Evolutionary conservation across 2,329 filamentous ascomycete genomes (phyloP).

Genomic region (Penicillium freii): DNA sequence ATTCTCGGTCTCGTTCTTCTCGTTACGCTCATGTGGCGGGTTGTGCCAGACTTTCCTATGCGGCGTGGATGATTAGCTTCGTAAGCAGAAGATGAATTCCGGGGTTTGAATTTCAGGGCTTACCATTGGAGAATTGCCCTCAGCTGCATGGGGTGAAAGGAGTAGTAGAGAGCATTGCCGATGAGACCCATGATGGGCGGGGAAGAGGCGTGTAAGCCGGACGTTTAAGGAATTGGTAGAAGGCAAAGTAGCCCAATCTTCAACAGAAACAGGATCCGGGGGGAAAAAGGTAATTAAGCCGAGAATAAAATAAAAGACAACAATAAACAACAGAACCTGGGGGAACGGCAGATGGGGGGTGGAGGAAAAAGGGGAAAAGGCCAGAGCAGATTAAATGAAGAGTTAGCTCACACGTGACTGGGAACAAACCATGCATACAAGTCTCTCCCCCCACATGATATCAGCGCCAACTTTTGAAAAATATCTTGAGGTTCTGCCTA

Average conservation of each 20-base stretch:
- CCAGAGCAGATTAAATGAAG: constrained; percentile 15
- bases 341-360: constrained; percentile 9
- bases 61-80: constrained; percentile 11
- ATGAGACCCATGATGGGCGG: constrained; percentile 40
- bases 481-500: constrained; percentile 9
- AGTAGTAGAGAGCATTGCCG: constrained; percentile 64
- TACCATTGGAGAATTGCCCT: constrained; percentile 88
- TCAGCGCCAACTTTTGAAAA: constrained; percentile 10
- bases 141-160: constrained; percentile 73
- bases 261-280: background rate
- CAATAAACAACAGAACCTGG: constrained; percentile 9
- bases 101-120: constrained; percentile 19
- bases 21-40: constrained; percentile 80
- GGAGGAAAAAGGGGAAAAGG: constrained; percentile 20
- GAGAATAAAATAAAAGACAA: background rate
- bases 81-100: constrained; percentile 8
- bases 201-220: constrained; percentile 6
- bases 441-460: constrained; percentile 9
- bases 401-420: constrained; percentile 8
- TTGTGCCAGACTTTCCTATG: constrained; percentile 94
- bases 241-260: background rate
- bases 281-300: constrained; percentile 14
- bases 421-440: constrained; percentile 6
- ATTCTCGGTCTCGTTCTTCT: constrained; percentile 68
- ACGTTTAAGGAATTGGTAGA: background rate